Base-by-base conservation (phyloP, 164 flowering plant genomes). In the Nymphaea thermarum region DNA sequence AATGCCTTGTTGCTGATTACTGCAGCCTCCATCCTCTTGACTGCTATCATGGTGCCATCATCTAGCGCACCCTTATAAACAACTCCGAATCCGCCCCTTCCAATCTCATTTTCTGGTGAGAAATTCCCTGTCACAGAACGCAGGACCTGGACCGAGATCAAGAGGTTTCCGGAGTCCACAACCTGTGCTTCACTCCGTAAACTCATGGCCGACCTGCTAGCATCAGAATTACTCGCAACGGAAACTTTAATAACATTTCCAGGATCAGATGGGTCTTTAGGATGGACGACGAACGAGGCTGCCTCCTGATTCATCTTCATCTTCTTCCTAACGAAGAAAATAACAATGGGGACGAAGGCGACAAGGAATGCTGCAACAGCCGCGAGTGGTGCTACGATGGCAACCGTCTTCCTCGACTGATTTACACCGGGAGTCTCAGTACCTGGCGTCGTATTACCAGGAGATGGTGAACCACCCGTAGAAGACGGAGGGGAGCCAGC, bases 1-100 rank as follows among this genome's bases (percentile, higher is more conserved):
- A 87, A 66, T 3, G 82, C 90, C 73, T 82, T 90, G 74, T 68
- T 81, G 72, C 78, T 76, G 63, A 83, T 70, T 5, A 73, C 77
- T n/a, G 84, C 80, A 51, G 82, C 75, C 66, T 90, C 96, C 96
- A 90, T 90, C 76, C 96, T 84, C 75, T 90, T 90, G 11, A 90
- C 96, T 44, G 96, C 96, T 71, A 90, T 80, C 65, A 72, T 71
- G 11, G 90, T 85, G 57, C 93, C 96, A 75, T 86, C 88, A 10
- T 82, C 86, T 44, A 90, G 76, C 55, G 80, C 88, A 16, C 96
- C 96, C 72, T 79, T 85, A 43, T 90, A 90, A 69, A 87, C 96
- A 2, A 73, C 73, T 36, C 93, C 93, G 77, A 90, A 90, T 25
- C 96, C 96, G 59, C 96, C 96, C 42, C 88, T 81, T 1, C 96